Evolutionary conservation across 306 rosid genomes (phyloP), one percentile per base, ranked within the genome.

Genomic region (Aeschynomene evenia): DNA sequence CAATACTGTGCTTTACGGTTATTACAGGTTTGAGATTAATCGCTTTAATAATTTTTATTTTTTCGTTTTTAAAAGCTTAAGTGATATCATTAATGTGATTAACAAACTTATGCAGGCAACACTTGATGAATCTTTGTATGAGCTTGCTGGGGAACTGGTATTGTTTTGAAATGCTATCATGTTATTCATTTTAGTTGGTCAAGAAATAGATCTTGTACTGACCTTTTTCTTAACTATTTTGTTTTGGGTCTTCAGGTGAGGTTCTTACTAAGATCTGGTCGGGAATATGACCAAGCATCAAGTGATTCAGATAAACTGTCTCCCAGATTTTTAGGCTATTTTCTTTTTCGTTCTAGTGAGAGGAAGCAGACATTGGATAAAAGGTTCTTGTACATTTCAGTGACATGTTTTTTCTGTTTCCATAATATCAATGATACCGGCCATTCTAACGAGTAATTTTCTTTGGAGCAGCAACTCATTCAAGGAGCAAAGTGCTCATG

Each of bases 91-190:
- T 85, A 53, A 78, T 45, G 72, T 43, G 33, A 24, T 51, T 70
- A 78, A 52, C 72, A 36, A 83, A 48, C 68, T 43, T 69, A 39
- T 53, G 83, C 91, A 90, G 96, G 98, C 97, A 71, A 94, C 98
- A 56, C 95, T 94, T 14, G 96, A 88, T 72, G 97, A 94, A 84
- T 90, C 98, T 52, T 78, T 94, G 74, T 94, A 94, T 64, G 98
- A 94, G 81, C 98, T 94, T 57, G 98, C 98, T 65, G 97, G 98
- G 70, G 98, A 94, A 76, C 95, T 94, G 97, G 98, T 88, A 84
- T 21, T 43, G 19, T 7, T 81, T 42, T 64, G 48, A 57, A 50
- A 63, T 57, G 1, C 53, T 50, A 46, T 68, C 26, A 18, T 24
- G 31, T 76, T 46, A 36, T 54, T 51, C 55, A 22, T 48, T 75